phyloP scores from a whole-genome alignment of 805 yeast species.

The Maudiozyma saulgeensis region DNA sequence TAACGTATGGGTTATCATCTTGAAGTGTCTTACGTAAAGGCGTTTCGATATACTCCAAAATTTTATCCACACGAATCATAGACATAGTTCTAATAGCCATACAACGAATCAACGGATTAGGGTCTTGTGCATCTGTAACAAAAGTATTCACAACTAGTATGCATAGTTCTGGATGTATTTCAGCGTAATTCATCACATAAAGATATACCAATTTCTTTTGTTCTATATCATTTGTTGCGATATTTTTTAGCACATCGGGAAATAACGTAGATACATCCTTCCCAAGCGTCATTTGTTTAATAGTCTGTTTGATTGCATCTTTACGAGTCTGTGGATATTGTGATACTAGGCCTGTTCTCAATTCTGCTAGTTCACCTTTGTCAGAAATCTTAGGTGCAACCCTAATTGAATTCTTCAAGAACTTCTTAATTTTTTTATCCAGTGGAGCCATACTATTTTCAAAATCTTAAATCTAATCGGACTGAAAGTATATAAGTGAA shows the following conservation, averaged over 20 bases:
- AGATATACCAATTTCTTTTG: slow-evolving; percentile 93
- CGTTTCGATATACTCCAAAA: slow-evolving; percentile 88
- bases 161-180: slow-evolving; percentile 89
- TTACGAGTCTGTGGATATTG: slow-evolving; percentile 92
- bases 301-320: slow-evolving; percentile 93
- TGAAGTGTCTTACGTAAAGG: slow-evolving; percentile 76
- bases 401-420: slow-evolving; percentile 27
- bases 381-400: slow-evolving; percentile 31
- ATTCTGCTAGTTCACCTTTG: slow-evolving; percentile 78
- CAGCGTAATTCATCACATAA: slow-evolving; percentile 95
- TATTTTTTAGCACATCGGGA: slow-evolving; percentile 92
- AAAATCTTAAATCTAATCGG: not conserved
- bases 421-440: slow-evolving; percentile 29
- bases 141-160: slow-evolving; percentile 95
- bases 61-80: slow-evolving; percentile 88
- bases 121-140: slow-evolving; percentile 89
- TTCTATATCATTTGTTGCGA: slow-evolving; percentile 92
- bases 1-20: slow-evolving; percentile 94
- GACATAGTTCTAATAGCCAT: slow-evolving; percentile 98
- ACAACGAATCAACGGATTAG: slow-evolving; percentile 91
- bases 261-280: slow-evolving; percentile 91
- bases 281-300: slow-evolving; percentile 96
- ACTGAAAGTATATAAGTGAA: too few relatives aligned
- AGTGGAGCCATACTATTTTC: slow-evolving; percentile 22
- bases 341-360: slow-evolving; percentile 82